Conservation (phyloP, 1,284 basidiomycete species). For the Ganoderma sinense region DNA sequence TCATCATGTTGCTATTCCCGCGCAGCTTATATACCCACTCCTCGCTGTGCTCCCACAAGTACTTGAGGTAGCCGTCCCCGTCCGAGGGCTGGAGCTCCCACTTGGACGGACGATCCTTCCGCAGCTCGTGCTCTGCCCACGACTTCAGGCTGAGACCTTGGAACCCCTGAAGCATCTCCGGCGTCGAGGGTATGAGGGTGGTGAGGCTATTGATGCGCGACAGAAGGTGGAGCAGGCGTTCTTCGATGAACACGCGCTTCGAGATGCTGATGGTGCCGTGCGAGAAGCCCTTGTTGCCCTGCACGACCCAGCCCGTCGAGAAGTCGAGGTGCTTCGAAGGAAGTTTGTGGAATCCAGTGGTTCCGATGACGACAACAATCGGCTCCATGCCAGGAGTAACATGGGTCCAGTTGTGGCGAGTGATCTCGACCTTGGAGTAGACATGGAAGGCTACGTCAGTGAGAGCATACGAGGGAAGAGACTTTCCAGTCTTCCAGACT, state of each 20-base stretch:
- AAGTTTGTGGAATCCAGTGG: conserved; percentile 34
- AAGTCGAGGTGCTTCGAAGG: conserved; percentile 33
- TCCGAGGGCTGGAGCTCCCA: conserved; percentile 34
- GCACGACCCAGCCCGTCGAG: conserved; percentile 36
- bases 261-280: conserved; percentile 41
- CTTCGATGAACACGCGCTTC: conserved; percentile 40
- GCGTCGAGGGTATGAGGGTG: conserved; percentile 42
- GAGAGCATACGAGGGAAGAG: conserved; percentile 35
- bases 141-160: conserved; percentile 38
- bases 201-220: conserved; percentile 40
- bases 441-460: conserved; percentile 41
- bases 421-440: conserved; percentile 33
- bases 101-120: conserved; percentile 34
- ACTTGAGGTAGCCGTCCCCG: conserved; percentile 31
- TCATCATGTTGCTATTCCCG: conserved; percentile 33
- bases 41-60: conserved; percentile 42
- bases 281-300: conserved; percentile 31
- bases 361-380: conserved; percentile 40
- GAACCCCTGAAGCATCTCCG: conserved; percentile 36
- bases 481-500: conserved; percentile 32
- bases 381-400: conserved; percentile 31
- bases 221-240: conserved; percentile 38
- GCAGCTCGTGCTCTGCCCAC: conserved; percentile 38
- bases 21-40: conserved; percentile 40
- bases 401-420: conserved; percentile 34